phyloP scores from a whole-genome alignment of 2,329 filamentous ascomycete genomes.

The Pezicula radicicola region DNA sequence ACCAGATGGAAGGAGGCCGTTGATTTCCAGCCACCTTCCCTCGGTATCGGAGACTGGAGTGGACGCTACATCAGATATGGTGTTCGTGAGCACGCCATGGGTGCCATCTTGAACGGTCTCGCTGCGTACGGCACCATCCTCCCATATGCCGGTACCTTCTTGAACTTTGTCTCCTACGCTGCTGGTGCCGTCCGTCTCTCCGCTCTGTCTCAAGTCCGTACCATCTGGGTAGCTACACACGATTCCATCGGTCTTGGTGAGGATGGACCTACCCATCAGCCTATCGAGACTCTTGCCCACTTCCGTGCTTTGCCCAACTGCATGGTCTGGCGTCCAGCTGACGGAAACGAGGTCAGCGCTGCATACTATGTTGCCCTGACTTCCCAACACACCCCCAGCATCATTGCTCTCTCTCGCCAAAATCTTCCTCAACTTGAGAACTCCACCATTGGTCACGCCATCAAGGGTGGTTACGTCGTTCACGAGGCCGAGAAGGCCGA shows the following conservation, averaged over 20 bases:
- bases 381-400: conserved; percentile 84
- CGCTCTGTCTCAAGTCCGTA: conserved; percentile 83
- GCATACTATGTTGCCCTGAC: conserved; percentile 96
- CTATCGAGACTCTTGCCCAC: conserved; percentile 95
- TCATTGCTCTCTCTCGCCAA: conserved; percentile 93
- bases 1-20: conserved; percentile 96
- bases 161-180: conserved; percentile 99
- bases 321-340: conserved; percentile 99
- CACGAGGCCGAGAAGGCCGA: conserved; percentile 81
- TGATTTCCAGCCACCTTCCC: conserved; percentile 92
- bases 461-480: conserved; percentile 93
- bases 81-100: conserved; percentile 91
- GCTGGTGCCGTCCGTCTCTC: conserved; percentile 94
- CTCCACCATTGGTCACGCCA: conserved; percentile 82
- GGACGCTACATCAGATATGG: conserved; percentile 93
- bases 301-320: conserved; percentile 98
- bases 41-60: conserved; percentile 81
- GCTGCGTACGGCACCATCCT: conserved; percentile 93
- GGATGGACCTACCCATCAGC: conserved; percentile 98
- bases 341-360: conserved; percentile 96
- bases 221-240: conserved; percentile 96
- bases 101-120: conserved; percentile 91
- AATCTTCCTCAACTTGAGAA: conserved; percentile 97
- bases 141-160: conserved; percentile 92
- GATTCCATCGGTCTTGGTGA: conserved; percentile 99